phyloP scores from a whole-genome alignment of 2,329 filamentous ascomycete genomes.

The Cercospora sp. region DNA sequence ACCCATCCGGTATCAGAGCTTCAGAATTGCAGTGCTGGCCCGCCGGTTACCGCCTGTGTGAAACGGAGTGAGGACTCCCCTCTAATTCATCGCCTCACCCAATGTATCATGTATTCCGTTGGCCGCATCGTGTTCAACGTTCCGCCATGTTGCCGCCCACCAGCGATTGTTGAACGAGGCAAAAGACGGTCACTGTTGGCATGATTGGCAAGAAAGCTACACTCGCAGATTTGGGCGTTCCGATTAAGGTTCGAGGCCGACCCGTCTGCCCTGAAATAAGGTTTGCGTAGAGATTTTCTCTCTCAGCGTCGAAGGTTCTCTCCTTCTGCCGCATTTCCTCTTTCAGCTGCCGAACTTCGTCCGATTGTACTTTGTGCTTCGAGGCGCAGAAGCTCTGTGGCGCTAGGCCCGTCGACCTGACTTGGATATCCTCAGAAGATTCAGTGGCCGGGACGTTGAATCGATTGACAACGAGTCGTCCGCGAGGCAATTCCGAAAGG shows the following conservation, averaged over 20 bases:
- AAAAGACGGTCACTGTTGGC: background rate
- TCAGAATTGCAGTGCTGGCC: background rate
- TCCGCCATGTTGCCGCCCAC: background rate
- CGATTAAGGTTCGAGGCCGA: background rate
- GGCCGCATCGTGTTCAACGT: background rate
- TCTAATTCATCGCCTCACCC: background rate
- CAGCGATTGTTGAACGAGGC: background rate
- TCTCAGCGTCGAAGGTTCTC: slow-evolving; percentile 1
- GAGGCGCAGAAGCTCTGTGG: background rate
- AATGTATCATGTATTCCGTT: background rate
- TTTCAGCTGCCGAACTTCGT: slow-evolving; percentile 11
- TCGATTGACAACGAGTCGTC: background rate
- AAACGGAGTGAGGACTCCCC: background rate
- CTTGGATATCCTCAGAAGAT: background rate
- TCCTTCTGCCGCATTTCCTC: slow-evolving; percentile 12
- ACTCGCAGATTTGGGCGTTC: background rate
- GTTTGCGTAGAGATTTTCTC: background rate
- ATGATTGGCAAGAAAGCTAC: background rate
- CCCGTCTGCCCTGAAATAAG: background rate
- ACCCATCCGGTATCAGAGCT: background rate
- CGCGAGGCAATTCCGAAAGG: background rate
- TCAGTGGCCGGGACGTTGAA: background rate
- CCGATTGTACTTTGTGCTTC: background rate
- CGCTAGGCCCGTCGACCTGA: background rate
- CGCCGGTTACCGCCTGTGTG: background rate